phyloP scores from a whole-genome alignment of 257 asterid genomes.

The Ballota nigra region DNA sequence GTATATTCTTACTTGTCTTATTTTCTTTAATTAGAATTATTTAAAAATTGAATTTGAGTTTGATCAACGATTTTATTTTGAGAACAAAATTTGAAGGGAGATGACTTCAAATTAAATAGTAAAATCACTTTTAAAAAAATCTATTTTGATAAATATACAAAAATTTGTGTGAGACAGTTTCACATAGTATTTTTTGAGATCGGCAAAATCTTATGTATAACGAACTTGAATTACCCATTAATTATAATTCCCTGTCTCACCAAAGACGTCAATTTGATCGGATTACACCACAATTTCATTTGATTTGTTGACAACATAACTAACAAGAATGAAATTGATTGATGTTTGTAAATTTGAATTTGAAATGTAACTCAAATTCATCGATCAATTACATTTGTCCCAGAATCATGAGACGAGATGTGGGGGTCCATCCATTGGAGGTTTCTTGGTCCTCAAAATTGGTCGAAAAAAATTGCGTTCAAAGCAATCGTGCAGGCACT shows the following conservation, averaged over 20 bases:
- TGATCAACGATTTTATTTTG: too few relatives aligned
- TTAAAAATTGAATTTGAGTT: too few relatives aligned
- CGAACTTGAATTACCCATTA: too few relatives aligned
- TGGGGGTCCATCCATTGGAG: constrained; percentile 8
- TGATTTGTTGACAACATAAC: too few relatives aligned
- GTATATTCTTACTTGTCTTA: constrained; percentile 17
- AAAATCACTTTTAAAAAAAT: background rate
- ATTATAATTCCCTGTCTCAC: too few relatives aligned
- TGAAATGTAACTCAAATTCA: background rate
- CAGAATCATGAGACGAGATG: background rate
- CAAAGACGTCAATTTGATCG: too few relatives aligned
- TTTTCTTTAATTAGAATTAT: background rate
- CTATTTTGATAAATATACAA: background rate
- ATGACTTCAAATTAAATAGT: background rate
- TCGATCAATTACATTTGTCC: background rate
- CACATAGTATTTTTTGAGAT: too few relatives aligned
- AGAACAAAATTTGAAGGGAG: background rate
- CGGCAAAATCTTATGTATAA: background rate
- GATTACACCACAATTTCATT: too few relatives aligned
- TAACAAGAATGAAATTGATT: too few relatives aligned
- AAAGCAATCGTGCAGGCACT: constrained; percentile 15
- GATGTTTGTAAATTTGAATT: too few relatives aligned
- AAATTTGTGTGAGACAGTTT: too few relatives aligned
- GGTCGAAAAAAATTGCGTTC: constrained; percentile 10
- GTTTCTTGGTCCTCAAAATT: constrained; percentile 25